phyloP scores from a whole-genome alignment of 805 yeast species.

The Myxozyma vanderwaltii region DNA sequence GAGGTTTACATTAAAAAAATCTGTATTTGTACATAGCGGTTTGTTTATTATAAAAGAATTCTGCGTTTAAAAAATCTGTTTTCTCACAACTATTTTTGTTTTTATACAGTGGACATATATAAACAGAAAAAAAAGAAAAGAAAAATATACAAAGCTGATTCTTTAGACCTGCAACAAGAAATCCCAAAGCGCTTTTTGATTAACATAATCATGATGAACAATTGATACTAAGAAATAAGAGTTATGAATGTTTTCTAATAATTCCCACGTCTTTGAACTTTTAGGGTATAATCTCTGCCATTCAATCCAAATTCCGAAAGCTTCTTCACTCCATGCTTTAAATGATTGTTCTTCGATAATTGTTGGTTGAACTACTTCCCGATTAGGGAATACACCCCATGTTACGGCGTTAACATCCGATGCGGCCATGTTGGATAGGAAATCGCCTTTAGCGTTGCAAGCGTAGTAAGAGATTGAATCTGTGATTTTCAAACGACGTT shows the following conservation, averaged over 20 bases:
- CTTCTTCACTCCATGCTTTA: conserved; percentile 95
- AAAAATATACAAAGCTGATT: neutral
- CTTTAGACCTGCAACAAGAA: conserved; percentile 42
- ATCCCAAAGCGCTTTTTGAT: conserved; percentile 78
- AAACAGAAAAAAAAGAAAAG: neutral
- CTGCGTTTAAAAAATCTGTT: too few relatives aligned
- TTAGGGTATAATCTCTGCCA: conserved; percentile 82
- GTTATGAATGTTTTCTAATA: conserved; percentile 62
- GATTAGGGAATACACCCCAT: conserved; percentile 95
- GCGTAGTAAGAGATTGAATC: conserved; percentile 71
- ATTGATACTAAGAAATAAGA: conserved; percentile 78
- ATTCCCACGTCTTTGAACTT: conserved; percentile 53
- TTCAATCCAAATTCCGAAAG: conserved; percentile 84
- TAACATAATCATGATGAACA: conserved; percentile 79
- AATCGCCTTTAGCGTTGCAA: conserved; percentile 62
- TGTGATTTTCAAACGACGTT: conserved; percentile 52
- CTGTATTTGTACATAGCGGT: too few relatives aligned
- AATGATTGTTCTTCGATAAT: conserved; percentile 90
- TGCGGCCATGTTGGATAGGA: conserved; percentile 61
- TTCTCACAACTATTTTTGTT: too few relatives aligned
- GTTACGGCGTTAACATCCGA: conserved; percentile 66
- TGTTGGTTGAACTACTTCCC: conserved; percentile 89
- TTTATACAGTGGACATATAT: too few relatives aligned
- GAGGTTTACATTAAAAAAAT: too few relatives aligned
- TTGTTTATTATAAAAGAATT: too few relatives aligned